These are phyloP conservation scores for Nothophoma quercina DNA, from an alignment of 2,329 filamentous ascomycete species.

Conservation along the genomic window DNA sequence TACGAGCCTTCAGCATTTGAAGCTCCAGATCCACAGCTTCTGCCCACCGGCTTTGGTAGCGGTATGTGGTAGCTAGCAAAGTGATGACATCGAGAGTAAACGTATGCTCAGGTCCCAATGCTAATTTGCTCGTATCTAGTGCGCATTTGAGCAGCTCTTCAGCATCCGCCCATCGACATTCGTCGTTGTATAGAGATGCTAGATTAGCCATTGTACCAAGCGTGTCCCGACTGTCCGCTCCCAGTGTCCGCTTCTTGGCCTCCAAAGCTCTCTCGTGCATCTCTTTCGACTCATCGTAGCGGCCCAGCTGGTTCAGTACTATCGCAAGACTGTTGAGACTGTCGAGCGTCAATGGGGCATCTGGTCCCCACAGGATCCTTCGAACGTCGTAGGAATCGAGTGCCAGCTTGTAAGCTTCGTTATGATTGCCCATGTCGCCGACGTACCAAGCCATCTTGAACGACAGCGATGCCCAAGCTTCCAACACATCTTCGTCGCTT, in stretches of 20 bases:
- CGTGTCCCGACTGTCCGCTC: not conserved
- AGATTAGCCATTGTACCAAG: conserved; percentile 6
- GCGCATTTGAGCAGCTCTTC: not conserved
- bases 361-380: not conserved
- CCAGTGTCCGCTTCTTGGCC: conserved; percentile 1
- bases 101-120: not conserved
- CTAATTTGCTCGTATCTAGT: not conserved
- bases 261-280: not conserved
- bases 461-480: conserved; percentile 9
- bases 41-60: not conserved
- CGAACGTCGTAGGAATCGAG: not conserved
- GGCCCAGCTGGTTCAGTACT: not conserved
- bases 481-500: not conserved
- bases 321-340: conserved; percentile 2
- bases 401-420: not conserved
- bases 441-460: not conserved
- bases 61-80: not conserved
- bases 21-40: not conserved
- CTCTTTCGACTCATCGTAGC: conserved; percentile 12
- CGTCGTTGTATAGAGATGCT: not conserved
- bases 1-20: not conserved
- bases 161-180: conserved; percentile 6
- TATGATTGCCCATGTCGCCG: not conserved
- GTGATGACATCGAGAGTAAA: not conserved
- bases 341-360: not conserved